A percentile compares a stretch with the other conserved stretches of the same genome.
phyloP scores from a whole-genome alignment of 352 stramenopile species.

The Aphanomyces invadans region DNA sequence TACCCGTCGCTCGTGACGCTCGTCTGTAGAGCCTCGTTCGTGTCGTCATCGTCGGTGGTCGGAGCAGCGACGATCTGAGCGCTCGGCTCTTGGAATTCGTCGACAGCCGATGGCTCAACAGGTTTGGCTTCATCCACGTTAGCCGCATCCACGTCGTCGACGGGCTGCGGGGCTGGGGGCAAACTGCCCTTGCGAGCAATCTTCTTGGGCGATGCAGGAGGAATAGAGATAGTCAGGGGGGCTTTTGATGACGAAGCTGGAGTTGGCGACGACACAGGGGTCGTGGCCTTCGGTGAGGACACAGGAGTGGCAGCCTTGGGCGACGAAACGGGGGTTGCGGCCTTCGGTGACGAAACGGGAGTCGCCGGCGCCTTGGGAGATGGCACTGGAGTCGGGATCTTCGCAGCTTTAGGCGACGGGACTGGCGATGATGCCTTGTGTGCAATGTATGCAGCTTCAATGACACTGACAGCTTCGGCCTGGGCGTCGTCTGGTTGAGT shows the following conservation, averaged over 20 bases:
- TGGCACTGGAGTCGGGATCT: not conserved
- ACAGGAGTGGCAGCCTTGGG: too few relatives aligned
- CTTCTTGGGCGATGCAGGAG: too few relatives aligned
- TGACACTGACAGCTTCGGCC: not conserved
- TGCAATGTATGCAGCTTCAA: conserved; percentile 13
- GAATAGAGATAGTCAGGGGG: too few relatives aligned
- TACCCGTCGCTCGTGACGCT: conserved; percentile 18
- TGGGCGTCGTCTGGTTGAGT: not conserved
- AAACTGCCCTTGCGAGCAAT: conserved; percentile 13
- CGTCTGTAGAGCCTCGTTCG: not conserved
- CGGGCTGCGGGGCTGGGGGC: not conserved
- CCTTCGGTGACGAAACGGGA: not conserved
- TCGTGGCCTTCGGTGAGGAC: not conserved
- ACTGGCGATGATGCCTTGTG: conserved; percentile 2
- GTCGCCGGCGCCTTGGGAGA: not conserved
- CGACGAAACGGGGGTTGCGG: not conserved
- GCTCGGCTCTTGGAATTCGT: too few relatives aligned
- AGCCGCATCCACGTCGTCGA: not conserved
- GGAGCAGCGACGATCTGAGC: not conserved
- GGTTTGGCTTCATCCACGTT: not conserved
- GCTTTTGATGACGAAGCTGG: not conserved
- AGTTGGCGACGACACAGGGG: not conserved
- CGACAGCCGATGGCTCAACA: not conserved
- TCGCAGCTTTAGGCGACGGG: conserved; percentile 1
- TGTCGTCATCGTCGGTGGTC: not conserved